Percentiles rank a stretch among this genome's conserved stretches.
phyloP scores from a whole-genome alignment of 768 basidiomycete genomes.

The Cystobasidium ongulense region DNA sequence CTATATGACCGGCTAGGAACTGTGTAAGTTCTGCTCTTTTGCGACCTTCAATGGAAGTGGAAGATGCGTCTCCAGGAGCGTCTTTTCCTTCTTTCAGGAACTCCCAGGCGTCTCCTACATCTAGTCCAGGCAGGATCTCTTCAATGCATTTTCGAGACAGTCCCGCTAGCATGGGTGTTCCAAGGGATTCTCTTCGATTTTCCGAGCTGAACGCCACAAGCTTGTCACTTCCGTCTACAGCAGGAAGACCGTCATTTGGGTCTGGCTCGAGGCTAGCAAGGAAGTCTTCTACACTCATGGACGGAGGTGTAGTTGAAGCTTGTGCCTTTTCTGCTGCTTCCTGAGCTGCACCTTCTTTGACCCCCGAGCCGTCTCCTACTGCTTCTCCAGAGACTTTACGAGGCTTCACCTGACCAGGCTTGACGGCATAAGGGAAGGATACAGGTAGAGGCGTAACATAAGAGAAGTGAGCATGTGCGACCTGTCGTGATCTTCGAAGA shows the following conservation, averaged over 20 bases:
- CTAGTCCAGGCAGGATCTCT: constrained; percentile 74
- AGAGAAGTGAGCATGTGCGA: constrained; percentile 60
- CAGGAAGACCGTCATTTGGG: not conserved
- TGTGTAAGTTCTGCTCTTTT: constrained; percentile 67
- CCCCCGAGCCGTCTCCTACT: constrained; percentile 67
- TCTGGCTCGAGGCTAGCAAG: constrained; percentile 29
- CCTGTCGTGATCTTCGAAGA: constrained; percentile 33
- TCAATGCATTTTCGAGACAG: constrained; percentile 60
- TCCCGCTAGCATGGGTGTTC: constrained; percentile 18
- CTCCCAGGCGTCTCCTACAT: constrained; percentile 73
- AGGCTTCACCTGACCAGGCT: constrained; percentile 50
- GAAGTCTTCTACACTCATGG: constrained; percentile 31
- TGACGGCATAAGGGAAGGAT: constrained; percentile 71
- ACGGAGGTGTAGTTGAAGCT: constrained; percentile 39
- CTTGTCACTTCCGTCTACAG: constrained; percentile 12
- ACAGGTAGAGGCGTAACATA: constrained; percentile 73
- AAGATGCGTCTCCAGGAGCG: not conserved
- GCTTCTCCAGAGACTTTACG: constrained; percentile 52
- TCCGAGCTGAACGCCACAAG: constrained; percentile 22
- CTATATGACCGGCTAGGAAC: constrained; percentile 67
- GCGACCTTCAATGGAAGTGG: constrained; percentile 28
- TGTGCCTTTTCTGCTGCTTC: constrained; percentile 38
- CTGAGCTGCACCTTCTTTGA: constrained; percentile 50
- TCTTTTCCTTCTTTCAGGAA: constrained; percentile 51
- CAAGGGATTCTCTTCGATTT: constrained; percentile 2